Evolutionary conservation across 495 filamentous ascomycete species (phyloP).

Genomic region (Venustampulla echinocandica): DNA sequence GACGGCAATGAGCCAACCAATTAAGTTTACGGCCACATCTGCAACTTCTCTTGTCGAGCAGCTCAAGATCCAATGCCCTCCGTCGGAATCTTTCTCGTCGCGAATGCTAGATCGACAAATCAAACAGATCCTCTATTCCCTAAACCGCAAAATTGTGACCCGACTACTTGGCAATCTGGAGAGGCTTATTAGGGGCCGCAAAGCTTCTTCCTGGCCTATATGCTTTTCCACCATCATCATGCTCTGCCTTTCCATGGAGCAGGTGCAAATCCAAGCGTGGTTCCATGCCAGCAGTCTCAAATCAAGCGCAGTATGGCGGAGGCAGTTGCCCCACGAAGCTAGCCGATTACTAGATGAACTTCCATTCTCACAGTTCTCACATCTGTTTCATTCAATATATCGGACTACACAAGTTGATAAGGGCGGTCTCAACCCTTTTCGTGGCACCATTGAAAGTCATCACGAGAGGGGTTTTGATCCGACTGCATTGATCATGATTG

Average conservation of each 20-base stretch:
- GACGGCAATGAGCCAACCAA: background rate
- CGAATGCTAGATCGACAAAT: constrained; percentile 12
- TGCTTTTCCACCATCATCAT: constrained; percentile 5
- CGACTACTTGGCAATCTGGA: constrained; percentile 3
- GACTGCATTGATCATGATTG: constrained; percentile 1
- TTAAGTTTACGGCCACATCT: constrained; percentile 4
- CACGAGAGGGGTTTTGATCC: constrained; percentile 5
- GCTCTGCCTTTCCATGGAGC: constrained; percentile 8
- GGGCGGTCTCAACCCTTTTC: constrained; percentile 13
- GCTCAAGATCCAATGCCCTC: background rate
- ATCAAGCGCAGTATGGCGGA: background rate
- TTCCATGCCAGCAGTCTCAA: background rate
- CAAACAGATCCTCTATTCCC: constrained; percentile 4
- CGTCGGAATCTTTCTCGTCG: constrained; percentile 3
- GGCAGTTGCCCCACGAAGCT: background rate
- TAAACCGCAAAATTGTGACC: background rate
- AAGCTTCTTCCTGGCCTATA: constrained; percentile 9
- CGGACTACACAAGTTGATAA: constrained; percentile 9
- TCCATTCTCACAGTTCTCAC: constrained; percentile 5
- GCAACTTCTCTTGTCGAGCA: constrained; percentile 1
- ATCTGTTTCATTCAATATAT: constrained; percentile 14
- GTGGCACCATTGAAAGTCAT: background rate
- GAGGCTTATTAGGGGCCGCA: background rate
- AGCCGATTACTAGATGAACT: constrained; percentile 1
- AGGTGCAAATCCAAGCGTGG: background rate